A percentile compares a stretch with the other conserved stretches of the same genome.
phyloP scores from a whole-genome alignment of 2,329 filamentous ascomycete genomes.

The Arthrobotrys conoides region DNA sequence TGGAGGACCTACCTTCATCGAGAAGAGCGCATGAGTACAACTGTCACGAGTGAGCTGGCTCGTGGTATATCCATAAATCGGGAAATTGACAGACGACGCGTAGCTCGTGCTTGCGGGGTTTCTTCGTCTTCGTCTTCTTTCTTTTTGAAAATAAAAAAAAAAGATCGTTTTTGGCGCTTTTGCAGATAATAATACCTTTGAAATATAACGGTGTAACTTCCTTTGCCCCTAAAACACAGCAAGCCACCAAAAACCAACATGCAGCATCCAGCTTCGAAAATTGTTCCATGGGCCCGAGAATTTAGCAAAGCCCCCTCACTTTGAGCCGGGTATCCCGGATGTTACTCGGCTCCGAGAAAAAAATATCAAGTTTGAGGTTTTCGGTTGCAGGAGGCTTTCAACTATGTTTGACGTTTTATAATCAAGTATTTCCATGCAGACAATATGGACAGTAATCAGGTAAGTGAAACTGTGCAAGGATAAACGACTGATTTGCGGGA shows the following conservation, averaged over 20 bases:
- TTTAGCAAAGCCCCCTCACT: background rate
- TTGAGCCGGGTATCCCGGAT: constrained; percentile 5
- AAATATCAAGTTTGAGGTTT: background rate
- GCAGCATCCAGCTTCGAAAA: constrained; percentile 4
- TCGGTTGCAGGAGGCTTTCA: background rate
- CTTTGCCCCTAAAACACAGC: background rate
- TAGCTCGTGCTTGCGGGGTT: background rate
- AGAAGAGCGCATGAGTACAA: background rate
- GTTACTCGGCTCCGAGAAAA: background rate
- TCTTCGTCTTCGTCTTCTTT: background rate
- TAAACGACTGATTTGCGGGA: too few species aligned
- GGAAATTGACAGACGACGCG: background rate
- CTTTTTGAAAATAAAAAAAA: too few species aligned
- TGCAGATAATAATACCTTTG: background rate
- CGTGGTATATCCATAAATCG: background rate
- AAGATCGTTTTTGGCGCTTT: background rate
- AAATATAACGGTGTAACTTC: constrained; percentile 6
- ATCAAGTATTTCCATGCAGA: too few species aligned
- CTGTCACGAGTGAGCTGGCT: background rate
- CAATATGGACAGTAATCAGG: too few species aligned
- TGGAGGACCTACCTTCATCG: background rate
- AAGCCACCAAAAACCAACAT: background rate
- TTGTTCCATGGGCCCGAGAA: background rate
- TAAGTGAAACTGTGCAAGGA: too few species aligned
- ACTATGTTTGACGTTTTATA: background rate